These are phyloP conservation scores for Sonneratia alba DNA, from an alignment of 345 rosid genomes.

Conservation along the genomic window DNA sequence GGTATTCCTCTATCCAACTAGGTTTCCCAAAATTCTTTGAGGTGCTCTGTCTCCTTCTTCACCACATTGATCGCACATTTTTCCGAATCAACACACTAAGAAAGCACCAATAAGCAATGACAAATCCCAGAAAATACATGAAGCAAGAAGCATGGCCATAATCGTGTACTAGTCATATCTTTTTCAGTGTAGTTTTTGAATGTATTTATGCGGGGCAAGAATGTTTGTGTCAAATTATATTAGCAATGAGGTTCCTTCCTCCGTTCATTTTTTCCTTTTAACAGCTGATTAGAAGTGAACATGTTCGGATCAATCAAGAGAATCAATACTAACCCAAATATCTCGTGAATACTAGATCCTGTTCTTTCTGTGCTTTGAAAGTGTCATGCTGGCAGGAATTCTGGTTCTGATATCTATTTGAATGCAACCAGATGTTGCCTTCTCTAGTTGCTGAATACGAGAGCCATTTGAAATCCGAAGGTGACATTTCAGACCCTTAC, in stretches of 20 bases:
- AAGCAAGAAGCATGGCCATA: too few relatives aligned
- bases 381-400: background rate
- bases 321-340: background rate
- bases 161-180: too few relatives aligned
- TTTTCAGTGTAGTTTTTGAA: too few relatives aligned
- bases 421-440: background rate
- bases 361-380: background rate
- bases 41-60: background rate
- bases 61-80: too few relatives aligned
- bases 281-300: too few relatives aligned
- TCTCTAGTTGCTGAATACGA: background rate
- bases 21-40: background rate
- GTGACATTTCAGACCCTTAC: background rate
- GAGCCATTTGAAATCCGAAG: background rate
- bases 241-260: too few relatives aligned
- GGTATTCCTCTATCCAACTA: background rate
- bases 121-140: too few relatives aligned
- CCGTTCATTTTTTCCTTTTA: too few relatives aligned
- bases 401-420: background rate
- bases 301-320: too few relatives aligned
- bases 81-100: background rate
- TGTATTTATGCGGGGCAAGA: too few relatives aligned
- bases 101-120: too few relatives aligned
- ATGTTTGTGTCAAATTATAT: too few relatives aligned
- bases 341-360: background rate